Base-by-base conservation (phyloP, 1,139 yeast species). In the Geotrichum klebahnii region DNA sequence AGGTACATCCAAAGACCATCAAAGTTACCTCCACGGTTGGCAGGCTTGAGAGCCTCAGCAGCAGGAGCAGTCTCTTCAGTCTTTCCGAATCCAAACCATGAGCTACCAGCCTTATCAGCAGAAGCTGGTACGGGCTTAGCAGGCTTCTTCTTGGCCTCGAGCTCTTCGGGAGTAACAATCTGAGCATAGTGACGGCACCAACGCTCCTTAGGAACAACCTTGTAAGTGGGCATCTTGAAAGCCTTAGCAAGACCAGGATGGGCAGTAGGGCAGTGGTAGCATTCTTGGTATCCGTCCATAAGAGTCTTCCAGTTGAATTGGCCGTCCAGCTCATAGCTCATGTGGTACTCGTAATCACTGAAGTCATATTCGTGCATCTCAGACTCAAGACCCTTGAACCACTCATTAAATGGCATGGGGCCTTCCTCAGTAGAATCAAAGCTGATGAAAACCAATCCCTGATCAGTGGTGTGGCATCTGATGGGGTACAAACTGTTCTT, bases 221-320 rank as follows among this genome's bases (percentile, higher is more conserved):
- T 76, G 63, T 79, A 79, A n/a, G 84, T 79, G 58, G 77, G 80
- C 81, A 79, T 79, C 57, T 70, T 74, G 66, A 79, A 79, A 9
- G 83, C 82, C 33, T 75, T 63, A 50, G 73, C 72, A 54, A 79
- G 68, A 6, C 82, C 82, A 2, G 82, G 83, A 58, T 79, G 84
- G 1, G 82, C 82, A 19, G 82, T 79, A 34, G 83, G 83, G 63
- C 84, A 79, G 61, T 79, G 84, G 65, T 79, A 79, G 57, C 84
- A 79, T 64, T 79, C 84, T 65, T 79, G 82, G 65, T 79, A 79
- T 2, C 84, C 84, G 60, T 79, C 84, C 82, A 79, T 78, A 55
- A 79, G 70, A 2, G 84, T 79, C 60, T 79, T 79, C 84, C 84
- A 79, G 65, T 79, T 79, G 66, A 79, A 79, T 58, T 76, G 69